Base-by-base conservation (phyloP, 305 asterid genomes). In the Solanum aculeatissimum region DNA sequence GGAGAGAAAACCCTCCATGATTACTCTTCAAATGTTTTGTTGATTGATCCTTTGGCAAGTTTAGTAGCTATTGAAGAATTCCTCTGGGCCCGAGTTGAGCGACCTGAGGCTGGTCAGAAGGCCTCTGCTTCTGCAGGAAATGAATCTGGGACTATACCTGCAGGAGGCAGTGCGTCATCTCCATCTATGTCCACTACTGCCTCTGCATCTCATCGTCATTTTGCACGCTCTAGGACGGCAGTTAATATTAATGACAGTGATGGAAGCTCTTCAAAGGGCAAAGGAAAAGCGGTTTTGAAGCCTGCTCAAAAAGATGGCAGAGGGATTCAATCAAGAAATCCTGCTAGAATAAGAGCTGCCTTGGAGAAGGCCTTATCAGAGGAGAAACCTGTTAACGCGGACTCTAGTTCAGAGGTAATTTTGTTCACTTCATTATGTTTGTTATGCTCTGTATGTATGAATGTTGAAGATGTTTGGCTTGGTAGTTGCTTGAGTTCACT, bases 1-100 rank as follows among this genome's bases (percentile, higher is more conserved):
- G 99, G 98, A 88, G 99, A 95, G 83, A 95, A 94, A 89, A 91
- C 95, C 85, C 97, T 97, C 7, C 98, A 97, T 47, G 99, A 97
- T 87, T 95, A 97, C 91, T 95, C 99, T 16, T 95, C 99, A 45
- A 94, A 95, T 89, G 91, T 97, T 83, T 98, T 97, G 29, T 88
- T 95, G 71, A 94, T 97, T 85, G 99, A 97, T 90, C 99, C 99
- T 23, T 85, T 97, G 84, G 99, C 98, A 74, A 97, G 97, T 91
- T 93, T 97, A 87, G 97, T 96, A 69, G 96, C 98, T 87, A 97
- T 97, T 72, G 99, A 95, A 86, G 99, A 93, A 84, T 97, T 97
- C 89, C 93, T 95, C 65, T 97, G 98, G 99, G 97, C 94, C 19
- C 92, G 99, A 85, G 91, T 97, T 87, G 98, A 92, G 84, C 89